A percentile compares a stretch with the other conserved stretches of the same genome.
These are phyloP conservation scores for Aspergillus fumigatiaffinis DNA, from an alignment of 2,329 filamentous ascomycete species.

Conservation along the genomic window DNA sequence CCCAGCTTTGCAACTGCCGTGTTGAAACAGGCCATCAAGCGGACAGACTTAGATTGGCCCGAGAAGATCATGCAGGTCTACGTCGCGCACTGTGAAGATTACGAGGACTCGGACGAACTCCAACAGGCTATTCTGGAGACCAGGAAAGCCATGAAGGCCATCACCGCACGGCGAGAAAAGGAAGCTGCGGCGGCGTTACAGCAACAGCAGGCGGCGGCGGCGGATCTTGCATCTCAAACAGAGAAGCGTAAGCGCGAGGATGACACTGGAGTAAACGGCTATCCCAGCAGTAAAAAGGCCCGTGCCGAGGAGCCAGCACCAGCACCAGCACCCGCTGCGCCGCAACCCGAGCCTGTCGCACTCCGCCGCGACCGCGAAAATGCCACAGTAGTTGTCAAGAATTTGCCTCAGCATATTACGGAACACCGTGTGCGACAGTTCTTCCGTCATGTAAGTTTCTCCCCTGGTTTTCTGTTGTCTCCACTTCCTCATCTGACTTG, in stretches of 20 bases:
- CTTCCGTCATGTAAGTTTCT: conserved; percentile 64
- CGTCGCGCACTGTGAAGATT: conserved; percentile 69
- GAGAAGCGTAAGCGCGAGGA: conserved; percentile 70
- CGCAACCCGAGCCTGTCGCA: conserved; percentile 29
- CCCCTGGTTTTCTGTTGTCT: not conserved
- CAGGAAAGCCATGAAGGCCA: conserved; percentile 62
- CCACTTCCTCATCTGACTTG: conserved; percentile 7
- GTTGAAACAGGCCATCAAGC: conserved; percentile 64
- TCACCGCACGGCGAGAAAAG: conserved; percentile 61
- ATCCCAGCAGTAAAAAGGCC: conserved; percentile 64
- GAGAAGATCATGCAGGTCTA: conserved; percentile 48
- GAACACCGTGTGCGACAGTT: conserved; percentile 78
- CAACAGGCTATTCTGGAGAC: conserved; percentile 70
- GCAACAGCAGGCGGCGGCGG: conserved; percentile 20
- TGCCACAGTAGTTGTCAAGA: conserved; percentile 75
- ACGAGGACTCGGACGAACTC: conserved; percentile 73
- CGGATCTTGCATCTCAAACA: conserved; percentile 23
- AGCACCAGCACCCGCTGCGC: conserved; percentile 21
- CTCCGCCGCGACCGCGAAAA: conserved; percentile 85
- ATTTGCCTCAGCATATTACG: conserved; percentile 66
- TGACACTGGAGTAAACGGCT: conserved; percentile 49
- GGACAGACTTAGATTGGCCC: conserved; percentile 48
- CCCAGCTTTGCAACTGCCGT: conserved; percentile 73
- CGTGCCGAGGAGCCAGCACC: conserved; percentile 44
- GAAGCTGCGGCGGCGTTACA: conserved; percentile 55